These are phyloP conservation scores for Zoysia pacifica DNA, from an alignment of 176 grass and related monocot species.

Conservation along the genomic window DNA sequence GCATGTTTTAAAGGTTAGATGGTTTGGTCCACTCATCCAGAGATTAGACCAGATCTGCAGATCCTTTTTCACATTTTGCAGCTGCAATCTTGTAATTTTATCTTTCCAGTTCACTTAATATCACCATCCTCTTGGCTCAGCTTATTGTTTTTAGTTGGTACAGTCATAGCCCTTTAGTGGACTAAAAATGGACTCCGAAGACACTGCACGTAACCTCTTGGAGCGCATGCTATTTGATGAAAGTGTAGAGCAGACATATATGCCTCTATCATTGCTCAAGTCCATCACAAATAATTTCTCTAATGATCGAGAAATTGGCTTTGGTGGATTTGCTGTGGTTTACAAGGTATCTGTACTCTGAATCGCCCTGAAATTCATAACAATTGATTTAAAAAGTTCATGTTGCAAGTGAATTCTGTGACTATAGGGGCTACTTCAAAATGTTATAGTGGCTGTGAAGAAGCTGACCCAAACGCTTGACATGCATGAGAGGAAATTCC, in stretches of 20 bases:
- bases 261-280: not conserved
- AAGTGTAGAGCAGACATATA: not conserved
- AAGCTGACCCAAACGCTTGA: not conserved
- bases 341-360: slow-evolving; percentile 3
- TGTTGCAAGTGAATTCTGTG: not conserved
- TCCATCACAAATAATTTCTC: not conserved
- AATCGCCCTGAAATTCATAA: not conserved
- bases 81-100: no score
- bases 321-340: not conserved
- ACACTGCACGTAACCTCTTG: not conserved
- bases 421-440: not conserved
- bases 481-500: not conserved
- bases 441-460: not conserved
- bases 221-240: slow-evolving; percentile 7
- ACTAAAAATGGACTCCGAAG: not conserved
- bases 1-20: no score
- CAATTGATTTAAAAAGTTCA: not conserved
- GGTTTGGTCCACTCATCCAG: no score
- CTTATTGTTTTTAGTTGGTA: not conserved
- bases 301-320: not conserved
- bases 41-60: no score
- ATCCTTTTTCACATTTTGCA: no score
- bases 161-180: not conserved
- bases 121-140: not conserved
- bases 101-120: not conserved